Evolutionary conservation across 768 basidiomycete species (phyloP).

Genomic region (Boletales sp.): DNA sequence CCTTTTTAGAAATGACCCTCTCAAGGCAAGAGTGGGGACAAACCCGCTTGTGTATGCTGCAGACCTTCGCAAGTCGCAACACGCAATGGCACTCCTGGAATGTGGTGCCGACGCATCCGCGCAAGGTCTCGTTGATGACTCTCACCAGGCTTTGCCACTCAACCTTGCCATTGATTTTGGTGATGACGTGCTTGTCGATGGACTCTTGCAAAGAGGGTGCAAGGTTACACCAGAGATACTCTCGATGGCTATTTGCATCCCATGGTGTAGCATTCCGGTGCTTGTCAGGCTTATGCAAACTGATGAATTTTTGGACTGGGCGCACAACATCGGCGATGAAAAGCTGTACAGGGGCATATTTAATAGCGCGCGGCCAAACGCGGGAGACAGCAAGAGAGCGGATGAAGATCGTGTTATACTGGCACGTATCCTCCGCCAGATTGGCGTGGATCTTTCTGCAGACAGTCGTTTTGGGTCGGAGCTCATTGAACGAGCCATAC

Average conservation of each 20-base stretch:
- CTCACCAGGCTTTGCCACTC: neutral
- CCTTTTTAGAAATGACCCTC: neutral
- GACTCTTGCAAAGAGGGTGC: neutral
- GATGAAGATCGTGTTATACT: neutral
- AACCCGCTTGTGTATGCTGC: conserved; percentile 10
- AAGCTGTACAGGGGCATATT: neutral
- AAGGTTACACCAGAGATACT: neutral
- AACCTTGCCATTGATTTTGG: neutral
- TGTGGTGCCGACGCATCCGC: neutral
- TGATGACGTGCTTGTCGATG: neutral
- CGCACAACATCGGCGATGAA: neutral
- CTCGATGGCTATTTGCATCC: neutral
- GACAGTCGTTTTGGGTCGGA: neutral
- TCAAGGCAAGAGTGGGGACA: conserved; percentile 3
- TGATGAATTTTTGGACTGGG: conserved; percentile 2
- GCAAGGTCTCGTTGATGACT: neutral
- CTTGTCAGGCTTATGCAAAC: conserved; percentile 1
- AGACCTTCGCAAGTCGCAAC: neutral
- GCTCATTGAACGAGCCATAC: neutral
- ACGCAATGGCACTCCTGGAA: neutral
- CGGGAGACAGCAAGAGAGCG: neutral
- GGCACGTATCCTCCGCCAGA: neutral
- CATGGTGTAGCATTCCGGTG: conserved; percentile 2
- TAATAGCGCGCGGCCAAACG: conserved; percentile 1
- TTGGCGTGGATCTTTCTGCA: neutral